Percentiles rank a stretch among this genome's conserved stretches.
These are phyloP conservation scores for Scopulariopsis brevicaulis DNA, from an alignment of 2,329 filamentous ascomycete genomes.

Conservation along the genomic window DNA sequence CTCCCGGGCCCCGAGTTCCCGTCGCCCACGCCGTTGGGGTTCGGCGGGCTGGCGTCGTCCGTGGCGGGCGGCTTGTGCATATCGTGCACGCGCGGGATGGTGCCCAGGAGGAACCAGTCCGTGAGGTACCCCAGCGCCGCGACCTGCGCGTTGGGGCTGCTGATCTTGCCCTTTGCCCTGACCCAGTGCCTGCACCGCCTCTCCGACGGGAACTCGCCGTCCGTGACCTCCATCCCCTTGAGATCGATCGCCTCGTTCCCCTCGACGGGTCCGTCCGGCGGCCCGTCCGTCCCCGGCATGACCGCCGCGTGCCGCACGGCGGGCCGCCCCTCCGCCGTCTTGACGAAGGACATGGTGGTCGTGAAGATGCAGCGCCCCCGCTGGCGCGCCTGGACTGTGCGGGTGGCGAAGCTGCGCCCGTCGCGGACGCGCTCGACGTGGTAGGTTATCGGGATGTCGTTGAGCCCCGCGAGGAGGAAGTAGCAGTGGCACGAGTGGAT, in stretches of 20 bases:
- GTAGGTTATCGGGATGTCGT: slow-evolving; percentile 78
- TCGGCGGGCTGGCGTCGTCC: background rate
- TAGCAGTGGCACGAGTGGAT: slow-evolving; percentile 99
- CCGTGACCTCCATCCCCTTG: slow-evolving; percentile 16
- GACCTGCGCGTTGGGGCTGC: slow-evolving; percentile 71
- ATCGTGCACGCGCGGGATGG: slow-evolving; percentile 68
- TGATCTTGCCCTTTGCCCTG: slow-evolving; percentile 63
- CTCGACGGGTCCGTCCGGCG: slow-evolving; percentile 33
- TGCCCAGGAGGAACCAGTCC: slow-evolving; percentile 89
- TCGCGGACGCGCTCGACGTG: slow-evolving; percentile 91
- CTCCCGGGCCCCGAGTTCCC: slow-evolving; percentile 34
- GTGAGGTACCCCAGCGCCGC: slow-evolving; percentile 87
- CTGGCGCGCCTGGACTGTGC: slow-evolving; percentile 93
- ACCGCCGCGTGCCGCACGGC: slow-evolving; percentile 51
- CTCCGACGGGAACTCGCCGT: slow-evolving; percentile 37
- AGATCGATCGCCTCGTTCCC: slow-evolving; percentile 22
- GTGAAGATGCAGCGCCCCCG: slow-evolving; percentile 87
- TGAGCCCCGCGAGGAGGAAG: slow-evolving; percentile 85
- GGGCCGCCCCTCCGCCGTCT: slow-evolving; percentile 38
- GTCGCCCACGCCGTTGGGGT: slow-evolving; percentile 14
- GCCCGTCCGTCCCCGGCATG: slow-evolving; percentile 19
- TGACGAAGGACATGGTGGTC: slow-evolving; percentile 81
- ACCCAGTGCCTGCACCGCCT: slow-evolving; percentile 67
- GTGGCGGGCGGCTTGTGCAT: slow-evolving; percentile 40
- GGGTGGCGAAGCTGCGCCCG: slow-evolving; percentile 78